phyloP scores from a whole-genome alignment of 169 alveolate species.

The Plasmodium falciparum region DNA sequence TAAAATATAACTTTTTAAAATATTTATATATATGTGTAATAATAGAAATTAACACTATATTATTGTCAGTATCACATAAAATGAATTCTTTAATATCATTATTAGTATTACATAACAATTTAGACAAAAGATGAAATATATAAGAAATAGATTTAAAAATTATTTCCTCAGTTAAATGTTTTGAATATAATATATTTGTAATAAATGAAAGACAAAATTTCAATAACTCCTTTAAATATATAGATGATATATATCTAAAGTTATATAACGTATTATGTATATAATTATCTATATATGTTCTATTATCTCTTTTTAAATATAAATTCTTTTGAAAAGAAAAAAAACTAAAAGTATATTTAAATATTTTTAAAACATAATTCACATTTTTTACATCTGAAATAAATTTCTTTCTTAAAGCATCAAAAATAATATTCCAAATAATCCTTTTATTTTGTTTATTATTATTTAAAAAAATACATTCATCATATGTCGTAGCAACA shows the following conservation, averaged over 20 bases:
- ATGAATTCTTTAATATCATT: conserved; percentile 22
- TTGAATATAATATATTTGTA: conserved; percentile 31
- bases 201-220: conserved; percentile 29
- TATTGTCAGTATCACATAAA: conserved; percentile 41
- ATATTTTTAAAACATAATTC: conserved; percentile 55
- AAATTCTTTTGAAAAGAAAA: conserved; percentile 43
- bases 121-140: conserved; percentile 56
- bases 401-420: conserved; percentile 38
- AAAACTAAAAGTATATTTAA: conserved; percentile 50
- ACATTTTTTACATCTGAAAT: conserved; percentile 46
- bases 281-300: neutral
- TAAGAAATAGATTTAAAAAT: conserved; percentile 55
- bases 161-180: conserved; percentile 31
- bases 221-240: conserved; percentile 57
- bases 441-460: conserved; percentile 43
- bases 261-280: conserved; percentile 21
- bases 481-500: neutral
- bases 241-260: conserved; percentile 32
- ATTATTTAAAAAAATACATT: conserved; percentile 57
- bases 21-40: conserved; percentile 59
- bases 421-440: conserved; percentile 57
- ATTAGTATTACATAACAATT: conserved; percentile 53
- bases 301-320: neutral
- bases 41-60: conserved; percentile 16
- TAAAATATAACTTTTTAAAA: conserved; percentile 50